Percentiles rank a stretch among this genome's conserved stretches.
phyloP scores from a whole-genome alignment of 2,329 filamentous ascomycete genomes.

The Macrophomina phaseolina region DNA sequence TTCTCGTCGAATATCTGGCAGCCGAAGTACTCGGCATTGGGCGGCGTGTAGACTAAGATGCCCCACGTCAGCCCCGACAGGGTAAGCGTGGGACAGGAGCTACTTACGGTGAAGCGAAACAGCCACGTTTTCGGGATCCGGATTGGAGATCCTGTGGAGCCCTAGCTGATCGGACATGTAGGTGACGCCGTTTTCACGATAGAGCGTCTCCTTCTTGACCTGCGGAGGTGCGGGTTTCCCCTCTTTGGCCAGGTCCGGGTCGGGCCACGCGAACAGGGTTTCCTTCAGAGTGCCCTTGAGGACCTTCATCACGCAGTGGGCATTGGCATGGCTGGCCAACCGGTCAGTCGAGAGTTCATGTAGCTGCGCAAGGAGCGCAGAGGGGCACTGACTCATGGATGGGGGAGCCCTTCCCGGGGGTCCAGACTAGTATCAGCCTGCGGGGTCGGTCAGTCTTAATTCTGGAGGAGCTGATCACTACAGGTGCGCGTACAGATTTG shows the following conservation, averaged over 20 bases:
- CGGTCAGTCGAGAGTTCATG: constrained; percentile 12
- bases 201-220: constrained; percentile 70
- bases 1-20: constrained; percentile 80
- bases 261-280: constrained; percentile 78
- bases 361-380: constrained; percentile 13
- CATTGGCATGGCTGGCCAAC: constrained; percentile 60
- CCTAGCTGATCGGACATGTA: constrained; percentile 93
- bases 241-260: constrained; percentile 51
- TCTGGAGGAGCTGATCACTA: constrained; percentile 28
- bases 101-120: constrained; percentile 78
- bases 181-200: constrained; percentile 74
- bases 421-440: constrained; percentile 88
- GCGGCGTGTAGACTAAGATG: constrained; percentile 75
- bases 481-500: constrained; percentile 62
- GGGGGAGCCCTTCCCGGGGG: constrained; percentile 78
- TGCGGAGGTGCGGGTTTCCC: constrained; percentile 60
- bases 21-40: constrained; percentile 82
- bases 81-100: constrained; percentile 1
- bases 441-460: constrained; percentile 29
- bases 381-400: constrained; percentile 71
- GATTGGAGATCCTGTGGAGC: constrained; percentile 81
- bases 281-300: constrained; percentile 80
- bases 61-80: constrained; percentile 17
- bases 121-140: constrained; percentile 72
- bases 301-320: constrained; percentile 92